Evolutionary conservation across 257 asterid species (phyloP).

Genomic region (Voacanga thouarsii): DNA sequence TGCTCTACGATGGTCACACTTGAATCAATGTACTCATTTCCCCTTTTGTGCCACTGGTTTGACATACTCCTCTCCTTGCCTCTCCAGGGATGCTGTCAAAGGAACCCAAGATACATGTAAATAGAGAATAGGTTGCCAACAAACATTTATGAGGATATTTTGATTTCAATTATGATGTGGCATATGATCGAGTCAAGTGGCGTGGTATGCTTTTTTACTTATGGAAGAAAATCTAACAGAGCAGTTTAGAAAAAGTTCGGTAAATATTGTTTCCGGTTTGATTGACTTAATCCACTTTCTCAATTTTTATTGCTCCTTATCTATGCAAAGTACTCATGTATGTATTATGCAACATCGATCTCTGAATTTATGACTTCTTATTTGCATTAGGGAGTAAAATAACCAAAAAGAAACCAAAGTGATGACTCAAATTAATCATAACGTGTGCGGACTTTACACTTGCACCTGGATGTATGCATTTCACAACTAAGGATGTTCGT

Average conservation of each 20-base stretch:
- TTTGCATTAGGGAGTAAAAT: background rate
- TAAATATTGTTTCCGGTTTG: background rate
- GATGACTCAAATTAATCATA: background rate
- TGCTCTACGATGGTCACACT: background rate
- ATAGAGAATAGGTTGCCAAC: background rate
- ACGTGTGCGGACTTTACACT: background rate
- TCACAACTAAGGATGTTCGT: background rate
- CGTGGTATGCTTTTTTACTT: background rate
- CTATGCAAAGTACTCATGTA: background rate
- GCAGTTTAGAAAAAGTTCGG: background rate
- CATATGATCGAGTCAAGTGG: background rate
- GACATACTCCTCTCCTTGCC: background rate
- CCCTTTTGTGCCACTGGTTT: background rate
- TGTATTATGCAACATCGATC: background rate
- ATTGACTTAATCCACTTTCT: constrained; percentile 2
- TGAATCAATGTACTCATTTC: background rate
- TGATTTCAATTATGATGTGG: background rate
- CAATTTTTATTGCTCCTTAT: background rate
- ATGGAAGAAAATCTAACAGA: background rate
- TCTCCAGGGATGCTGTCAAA: background rate
- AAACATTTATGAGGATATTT: background rate
- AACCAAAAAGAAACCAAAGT: background rate
- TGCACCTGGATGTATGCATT: background rate
- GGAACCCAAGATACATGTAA: background rate
- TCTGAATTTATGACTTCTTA: background rate